Conservation (phyloP, 2,329 filamentous ascomycete species). For the Periconia sp. region DNA sequence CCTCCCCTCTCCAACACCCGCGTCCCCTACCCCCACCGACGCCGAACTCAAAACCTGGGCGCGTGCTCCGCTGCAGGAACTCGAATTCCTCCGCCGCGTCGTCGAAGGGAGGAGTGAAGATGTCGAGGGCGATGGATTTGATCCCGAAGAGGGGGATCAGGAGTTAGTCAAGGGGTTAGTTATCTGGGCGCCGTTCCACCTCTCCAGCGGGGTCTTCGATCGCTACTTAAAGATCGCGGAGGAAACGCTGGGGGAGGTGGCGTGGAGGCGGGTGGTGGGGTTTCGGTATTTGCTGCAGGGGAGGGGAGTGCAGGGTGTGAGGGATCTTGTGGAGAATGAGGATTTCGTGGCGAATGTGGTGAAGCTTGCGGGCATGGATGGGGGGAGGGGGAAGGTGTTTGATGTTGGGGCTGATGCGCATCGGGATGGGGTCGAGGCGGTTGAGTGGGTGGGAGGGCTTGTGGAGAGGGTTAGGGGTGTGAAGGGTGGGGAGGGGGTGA, state of each 20-base stretch:
- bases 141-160: slow-evolving; percentile 44
- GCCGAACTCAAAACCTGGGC: slow-evolving; percentile 57
- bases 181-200: slow-evolving; percentile 82
- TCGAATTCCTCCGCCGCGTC: slow-evolving; percentile 68
- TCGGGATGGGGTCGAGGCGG: slow-evolving; percentile 68
- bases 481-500: slow-evolving; percentile 60
- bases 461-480: slow-evolving; percentile 48
- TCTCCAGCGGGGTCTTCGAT: slow-evolving; percentile 61
- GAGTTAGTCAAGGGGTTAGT: slow-evolving; percentile 68
- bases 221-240: slow-evolving; percentile 66
- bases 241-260: slow-evolving; percentile 60
- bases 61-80: slow-evolving; percentile 68
- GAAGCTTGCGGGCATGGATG: slow-evolving; percentile 58
- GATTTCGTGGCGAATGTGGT: slow-evolving; percentile 54
- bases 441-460: slow-evolving; percentile 41
- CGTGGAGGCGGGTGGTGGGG: slow-evolving; percentile 71
- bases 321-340: slow-evolving; percentile 33
- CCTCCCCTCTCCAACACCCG: slow-evolving; percentile 14
- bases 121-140: slow-evolving; percentile 57
- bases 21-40: background rate
- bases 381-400: slow-evolving; percentile 67
- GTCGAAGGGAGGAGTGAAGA: slow-evolving; percentile 62
- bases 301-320: slow-evolving; percentile 40
- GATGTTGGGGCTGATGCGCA: slow-evolving; percentile 84
- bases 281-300: slow-evolving; percentile 79